phyloP scores from a whole-genome alignment of 2,329 filamentous ascomycete genomes.

The Akanthomyces uredinophilus region DNA sequence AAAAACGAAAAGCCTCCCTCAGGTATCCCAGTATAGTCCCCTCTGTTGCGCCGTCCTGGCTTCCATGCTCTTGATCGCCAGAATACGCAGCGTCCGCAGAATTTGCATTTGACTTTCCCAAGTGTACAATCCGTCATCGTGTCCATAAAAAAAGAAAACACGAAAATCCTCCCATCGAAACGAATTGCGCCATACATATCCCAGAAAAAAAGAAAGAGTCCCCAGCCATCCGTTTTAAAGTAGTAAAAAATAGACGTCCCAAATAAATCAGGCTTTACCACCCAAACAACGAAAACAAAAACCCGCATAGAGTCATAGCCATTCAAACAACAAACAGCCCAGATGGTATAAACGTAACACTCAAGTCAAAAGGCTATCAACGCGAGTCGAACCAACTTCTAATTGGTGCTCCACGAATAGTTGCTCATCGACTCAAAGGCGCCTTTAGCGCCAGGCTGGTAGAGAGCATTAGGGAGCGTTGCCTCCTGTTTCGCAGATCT shows the following conservation, averaged over 20 bases:
- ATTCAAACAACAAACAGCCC: not conserved
- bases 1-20: not conserved
- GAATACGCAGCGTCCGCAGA: not conserved
- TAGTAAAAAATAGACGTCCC: slow-evolving; percentile 3
- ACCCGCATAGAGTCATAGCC: not conserved
- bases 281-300: not conserved
- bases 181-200: not conserved
- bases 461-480: slow-evolving; percentile 32
- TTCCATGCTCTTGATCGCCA: slow-evolving; percentile 3
- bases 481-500: slow-evolving; percentile 31
- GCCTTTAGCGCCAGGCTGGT: slow-evolving; percentile 34
- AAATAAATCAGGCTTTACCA: not conserved
- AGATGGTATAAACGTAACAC: slow-evolving; percentile 11
- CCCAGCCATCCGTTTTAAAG: slow-evolving; percentile 9
- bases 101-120: not conserved
- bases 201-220: slow-evolving; percentile 13
- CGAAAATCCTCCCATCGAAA: slow-evolving; percentile 2
- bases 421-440: slow-evolving; percentile 48
- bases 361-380: slow-evolving; percentile 9
- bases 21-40: not conserved
- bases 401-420: slow-evolving; percentile 54
- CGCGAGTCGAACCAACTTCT: slow-evolving; percentile 12
- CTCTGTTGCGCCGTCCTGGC: slow-evolving; percentile 1
- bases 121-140: not conserved
- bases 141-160: slow-evolving; percentile 12